Percentiles rank a stretch among this genome's conserved stretches.
Conservation (phyloP, 1,139 yeast genomes). For the Trichomonascaceae sp. region DNA sequence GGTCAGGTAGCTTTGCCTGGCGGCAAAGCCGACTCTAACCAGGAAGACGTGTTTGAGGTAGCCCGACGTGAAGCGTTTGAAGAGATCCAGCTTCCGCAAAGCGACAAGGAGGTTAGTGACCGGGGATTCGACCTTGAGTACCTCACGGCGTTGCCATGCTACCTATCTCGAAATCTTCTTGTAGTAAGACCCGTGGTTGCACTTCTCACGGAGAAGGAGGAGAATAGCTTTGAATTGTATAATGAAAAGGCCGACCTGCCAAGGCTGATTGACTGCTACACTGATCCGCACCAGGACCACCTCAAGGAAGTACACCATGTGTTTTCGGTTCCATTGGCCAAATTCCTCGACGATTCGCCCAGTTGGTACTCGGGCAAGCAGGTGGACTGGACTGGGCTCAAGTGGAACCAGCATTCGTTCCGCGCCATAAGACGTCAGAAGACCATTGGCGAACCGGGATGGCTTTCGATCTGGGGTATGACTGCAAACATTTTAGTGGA, state of each 20-base stretch:
- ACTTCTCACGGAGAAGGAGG: slow-evolving; percentile 29
- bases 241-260: slow-evolving; percentile 17
- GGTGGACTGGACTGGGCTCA: slow-evolving; percentile 26
- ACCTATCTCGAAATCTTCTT: slow-evolving; percentile 62
- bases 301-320: slow-evolving; percentile 27
- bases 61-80: slow-evolving; percentile 77
- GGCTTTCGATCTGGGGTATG: slow-evolving; percentile 78
- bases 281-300: slow-evolving; percentile 19
- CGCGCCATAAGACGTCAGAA: slow-evolving; percentile 31
- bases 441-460: slow-evolving; percentile 41
- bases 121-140: slow-evolving; percentile 31
- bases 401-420: slow-evolving; percentile 20
- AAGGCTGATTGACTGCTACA: slow-evolving; percentile 14
- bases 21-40: slow-evolving; percentile 30
- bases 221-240: slow-evolving; percentile 8
- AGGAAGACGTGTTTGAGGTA: slow-evolving; percentile 57
- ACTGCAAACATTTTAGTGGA: slow-evolving; percentile 81
- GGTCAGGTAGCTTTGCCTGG: slow-evolving; percentile 90
- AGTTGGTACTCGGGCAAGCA: slow-evolving; percentile 23
- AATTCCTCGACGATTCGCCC: slow-evolving; percentile 14
- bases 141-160: slow-evolving; percentile 54
- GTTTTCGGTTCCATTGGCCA: slow-evolving; percentile 20
- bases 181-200: slow-evolving; percentile 80
- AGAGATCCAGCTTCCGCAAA: slow-evolving; percentile 62
- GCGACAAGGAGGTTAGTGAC: slow-evolving; percentile 31